These are phyloP conservation scores for Neurospora sp. DNA, from an alignment of 495 filamentous ascomycete species.

Conservation along the genomic window DNA sequence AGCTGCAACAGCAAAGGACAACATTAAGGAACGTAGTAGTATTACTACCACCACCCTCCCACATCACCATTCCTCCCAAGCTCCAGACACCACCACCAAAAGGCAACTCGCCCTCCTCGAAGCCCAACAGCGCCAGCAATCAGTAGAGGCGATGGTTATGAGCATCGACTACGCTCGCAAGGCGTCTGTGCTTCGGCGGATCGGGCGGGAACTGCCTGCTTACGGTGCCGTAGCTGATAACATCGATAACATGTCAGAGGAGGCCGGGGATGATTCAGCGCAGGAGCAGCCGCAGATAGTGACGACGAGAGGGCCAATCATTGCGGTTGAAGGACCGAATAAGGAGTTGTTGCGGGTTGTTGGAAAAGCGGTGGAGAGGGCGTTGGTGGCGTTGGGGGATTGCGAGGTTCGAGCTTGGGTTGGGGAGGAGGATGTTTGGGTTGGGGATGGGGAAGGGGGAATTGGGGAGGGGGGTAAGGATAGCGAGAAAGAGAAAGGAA, in stretches of 20 bases:
- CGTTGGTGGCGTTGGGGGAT: conserved; percentile 45
- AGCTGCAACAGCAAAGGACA: not conserved
- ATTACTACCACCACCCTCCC: not conserved
- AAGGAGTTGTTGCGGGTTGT: conserved; percentile 41
- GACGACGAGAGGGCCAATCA: conserved; percentile 53
- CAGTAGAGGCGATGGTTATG: conserved; percentile 64
- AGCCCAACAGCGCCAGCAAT: conserved; percentile 1
- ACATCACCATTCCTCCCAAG: not conserved
- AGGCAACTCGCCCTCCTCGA: not conserved
- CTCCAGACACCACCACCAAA: not conserved
- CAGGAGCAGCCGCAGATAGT: conserved; percentile 27
- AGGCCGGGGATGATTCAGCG: conserved; percentile 35
- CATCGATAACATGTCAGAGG: not conserved
- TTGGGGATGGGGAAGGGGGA: conserved; percentile 19
- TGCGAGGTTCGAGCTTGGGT: conserved; percentile 49
- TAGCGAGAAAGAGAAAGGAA: not conserved
- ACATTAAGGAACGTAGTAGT: not conserved
- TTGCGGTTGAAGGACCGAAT: conserved; percentile 72
- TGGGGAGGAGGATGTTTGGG: conserved; percentile 8
- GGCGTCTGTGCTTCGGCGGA: conserved; percentile 27
- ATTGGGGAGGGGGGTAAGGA: conserved; percentile 21
- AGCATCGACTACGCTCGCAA: conserved; percentile 61
- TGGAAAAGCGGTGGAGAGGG: conserved; percentile 49
- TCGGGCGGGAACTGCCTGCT: conserved; percentile 5
- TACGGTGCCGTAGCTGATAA: not conserved